Evolutionary conservation across 441 rosid species (phyloP).

Genomic region (Monsonia emarginata): DNA sequence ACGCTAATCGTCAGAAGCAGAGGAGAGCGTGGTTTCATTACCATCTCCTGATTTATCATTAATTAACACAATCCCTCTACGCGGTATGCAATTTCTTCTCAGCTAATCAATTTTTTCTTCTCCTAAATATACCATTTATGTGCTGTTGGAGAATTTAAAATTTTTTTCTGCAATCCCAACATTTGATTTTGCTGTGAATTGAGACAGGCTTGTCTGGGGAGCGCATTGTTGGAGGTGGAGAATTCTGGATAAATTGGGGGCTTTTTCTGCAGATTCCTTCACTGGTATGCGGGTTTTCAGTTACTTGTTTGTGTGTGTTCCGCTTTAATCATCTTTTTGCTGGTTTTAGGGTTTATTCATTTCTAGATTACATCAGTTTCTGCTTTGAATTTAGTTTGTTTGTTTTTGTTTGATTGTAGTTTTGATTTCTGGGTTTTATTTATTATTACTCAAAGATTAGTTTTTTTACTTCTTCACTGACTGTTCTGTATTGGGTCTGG

Average conservation of each 20-base stretch:
- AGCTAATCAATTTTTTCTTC: background rate
- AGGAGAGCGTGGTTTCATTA: background rate
- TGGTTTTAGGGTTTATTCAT: conserved; percentile 4
- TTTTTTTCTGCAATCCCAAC: background rate
- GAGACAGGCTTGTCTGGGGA: background rate
- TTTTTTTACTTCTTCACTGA: background rate
- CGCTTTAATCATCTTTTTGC: background rate
- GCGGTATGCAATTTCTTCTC: background rate
- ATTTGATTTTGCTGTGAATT: background rate
- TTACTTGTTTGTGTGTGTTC: background rate
- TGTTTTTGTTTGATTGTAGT: background rate
- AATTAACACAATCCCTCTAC: background rate
- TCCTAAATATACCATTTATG: background rate
- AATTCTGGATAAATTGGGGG: background rate
- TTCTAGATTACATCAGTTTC: background rate
- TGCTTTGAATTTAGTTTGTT: background rate
- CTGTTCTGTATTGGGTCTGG: background rate
- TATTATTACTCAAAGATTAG: background rate
- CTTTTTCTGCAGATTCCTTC: background rate
- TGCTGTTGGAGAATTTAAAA: background rate
- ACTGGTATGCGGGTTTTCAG: background rate
- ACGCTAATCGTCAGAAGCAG: background rate
- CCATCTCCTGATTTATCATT: background rate
- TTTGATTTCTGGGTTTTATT: background rate
- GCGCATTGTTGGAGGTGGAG: conserved; percentile 5